Conservation (phyloP, 2,329 filamentous ascomycete species). For the Aspergillus sp. region DNA sequence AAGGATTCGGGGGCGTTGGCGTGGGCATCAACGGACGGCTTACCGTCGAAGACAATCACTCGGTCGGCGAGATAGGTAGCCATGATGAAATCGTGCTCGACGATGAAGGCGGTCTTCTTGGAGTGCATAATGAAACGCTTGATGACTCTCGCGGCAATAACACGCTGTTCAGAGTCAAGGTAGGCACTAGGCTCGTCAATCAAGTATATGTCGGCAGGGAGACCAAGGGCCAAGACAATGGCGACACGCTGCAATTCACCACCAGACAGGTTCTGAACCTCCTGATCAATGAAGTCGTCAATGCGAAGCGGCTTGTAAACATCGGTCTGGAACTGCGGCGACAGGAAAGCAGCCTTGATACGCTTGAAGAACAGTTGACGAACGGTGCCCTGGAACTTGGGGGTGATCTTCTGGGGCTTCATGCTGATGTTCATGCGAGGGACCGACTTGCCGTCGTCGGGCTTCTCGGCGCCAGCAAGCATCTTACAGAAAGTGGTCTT, state of each 20-base stretch:
- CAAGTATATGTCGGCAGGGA: conserved; percentile 95
- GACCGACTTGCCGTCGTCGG: conserved; percentile 74
- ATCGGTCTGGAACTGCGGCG: conserved; percentile 98
- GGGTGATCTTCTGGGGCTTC: conserved; percentile 99
- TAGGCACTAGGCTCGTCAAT: conserved; percentile 98
- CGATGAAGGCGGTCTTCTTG: conserved; percentile 98
- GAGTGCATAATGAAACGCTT: conserved; percentile 99
- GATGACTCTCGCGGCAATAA: conserved; percentile 94
- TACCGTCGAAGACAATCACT: conserved; percentile 96
- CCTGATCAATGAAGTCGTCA: conserved; percentile 98
- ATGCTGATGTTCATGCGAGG: conserved; percentile 97
- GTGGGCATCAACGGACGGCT: conserved; percentile 83
- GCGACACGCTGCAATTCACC: conserved; percentile 99
- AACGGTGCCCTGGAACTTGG: conserved; percentile 95
- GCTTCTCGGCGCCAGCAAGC: conserved; percentile 88
- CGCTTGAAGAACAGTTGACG: conserved; percentile 99
- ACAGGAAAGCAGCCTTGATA: conserved; percentile 95
- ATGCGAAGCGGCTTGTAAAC: conserved; percentile 99
- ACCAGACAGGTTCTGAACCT: conserved; percentile 98
- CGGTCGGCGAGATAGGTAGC: conserved; percentile 79
- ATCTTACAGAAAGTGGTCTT: conserved; percentile 99
- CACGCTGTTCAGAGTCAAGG: conserved; percentile 98
- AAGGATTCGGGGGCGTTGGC: conserved; percentile 90
- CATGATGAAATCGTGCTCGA: conserved; percentile 99
- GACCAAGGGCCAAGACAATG: conserved; percentile 92